Percentiles rank a stretch among this genome's conserved stretches.
Conservation (phyloP, 2,329 filamentous ascomycete genomes). For the Xylariaceae sp. region DNA sequence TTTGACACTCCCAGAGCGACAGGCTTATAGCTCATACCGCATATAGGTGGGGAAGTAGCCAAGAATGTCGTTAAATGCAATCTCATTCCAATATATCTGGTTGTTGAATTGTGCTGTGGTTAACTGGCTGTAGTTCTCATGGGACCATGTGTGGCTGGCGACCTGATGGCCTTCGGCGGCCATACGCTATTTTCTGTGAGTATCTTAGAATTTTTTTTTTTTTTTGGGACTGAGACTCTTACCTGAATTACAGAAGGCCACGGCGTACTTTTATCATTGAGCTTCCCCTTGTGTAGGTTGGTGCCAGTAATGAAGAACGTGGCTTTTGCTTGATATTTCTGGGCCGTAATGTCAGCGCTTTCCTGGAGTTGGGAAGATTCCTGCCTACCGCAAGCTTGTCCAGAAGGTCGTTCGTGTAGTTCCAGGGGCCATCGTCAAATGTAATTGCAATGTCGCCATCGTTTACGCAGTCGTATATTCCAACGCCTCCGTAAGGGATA, state of each 20-base stretch:
- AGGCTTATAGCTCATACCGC: slow-evolving; percentile 31
- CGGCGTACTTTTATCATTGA: slow-evolving; percentile 51
- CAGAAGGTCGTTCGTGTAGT: slow-evolving; percentile 65
- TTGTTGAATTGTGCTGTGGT: slow-evolving; percentile 40
- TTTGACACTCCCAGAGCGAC: neutral
- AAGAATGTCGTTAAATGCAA: slow-evolving; percentile 44
- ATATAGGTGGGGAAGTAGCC: slow-evolving; percentile 45
- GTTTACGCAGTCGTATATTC: slow-evolving; percentile 56
- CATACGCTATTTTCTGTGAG: slow-evolving; percentile 41
- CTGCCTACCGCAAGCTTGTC: slow-evolving; percentile 51
- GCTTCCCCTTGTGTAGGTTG: slow-evolving; percentile 58
- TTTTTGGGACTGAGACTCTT: neutral
- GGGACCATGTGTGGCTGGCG: slow-evolving; percentile 45
- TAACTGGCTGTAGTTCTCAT: slow-evolving; percentile 43
- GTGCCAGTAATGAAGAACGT: slow-evolving; percentile 69
- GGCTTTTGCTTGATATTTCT: slow-evolving; percentile 61
- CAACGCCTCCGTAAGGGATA: slow-evolving; percentile 54
- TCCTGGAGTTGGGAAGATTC: neutral
- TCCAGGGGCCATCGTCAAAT: slow-evolving; percentile 68
- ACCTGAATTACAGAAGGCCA: slow-evolving; percentile 43
- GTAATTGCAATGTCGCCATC: slow-evolving; percentile 66
- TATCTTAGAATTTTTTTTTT: neutral
- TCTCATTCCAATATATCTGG: slow-evolving; percentile 45
- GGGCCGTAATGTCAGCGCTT: slow-evolving; percentile 40
- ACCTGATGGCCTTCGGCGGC: slow-evolving; percentile 45